Evolutionary conservation across 805 yeast genomes (phyloP).

Genomic region (Ogataea glucozyma): DNA sequence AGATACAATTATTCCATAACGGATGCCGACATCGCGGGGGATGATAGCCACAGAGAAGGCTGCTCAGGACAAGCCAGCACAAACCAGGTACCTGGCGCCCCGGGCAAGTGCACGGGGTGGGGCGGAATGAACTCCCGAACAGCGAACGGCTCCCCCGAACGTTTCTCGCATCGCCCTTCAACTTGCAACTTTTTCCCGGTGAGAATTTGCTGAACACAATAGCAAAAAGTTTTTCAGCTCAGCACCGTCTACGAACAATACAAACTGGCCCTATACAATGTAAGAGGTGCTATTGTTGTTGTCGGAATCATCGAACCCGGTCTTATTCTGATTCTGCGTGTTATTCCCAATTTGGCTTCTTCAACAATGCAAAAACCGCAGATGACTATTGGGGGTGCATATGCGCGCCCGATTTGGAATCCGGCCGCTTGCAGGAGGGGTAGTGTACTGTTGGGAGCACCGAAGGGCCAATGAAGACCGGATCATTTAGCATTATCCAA

Average conservation of each 20-base stretch:
- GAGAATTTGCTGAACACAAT: background rate
- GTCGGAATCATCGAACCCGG: conserved; percentile 8
- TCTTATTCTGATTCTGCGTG: conserved; percentile 1
- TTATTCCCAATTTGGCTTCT: background rate
- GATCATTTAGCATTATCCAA: conserved; percentile 6
- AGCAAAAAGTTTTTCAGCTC: background rate
- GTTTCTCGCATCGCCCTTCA: background rate
- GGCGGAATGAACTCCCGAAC: conserved; percentile 5
- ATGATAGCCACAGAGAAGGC: no score
- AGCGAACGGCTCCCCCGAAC: no score
- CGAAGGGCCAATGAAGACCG: conserved; percentile 14
- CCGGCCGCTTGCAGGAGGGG: conserved; percentile 8
- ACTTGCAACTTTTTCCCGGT: background rate
- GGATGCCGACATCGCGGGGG: no score
- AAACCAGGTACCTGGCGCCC: no score
- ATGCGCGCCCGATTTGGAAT: background rate
- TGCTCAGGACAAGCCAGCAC: no score
- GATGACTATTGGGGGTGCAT: conserved; percentile 18
- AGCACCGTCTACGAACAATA: background rate
- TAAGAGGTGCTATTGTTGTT: background rate
- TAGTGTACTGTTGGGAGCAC: conserved; percentile 5
- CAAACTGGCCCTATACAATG: no score
- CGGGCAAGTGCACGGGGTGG: no score
- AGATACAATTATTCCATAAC: no score
- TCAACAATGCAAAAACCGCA: conserved; percentile 1